Evolutionary conservation across 352 stramenopile species (phyloP).

Genomic region (Pythium phragmiticola): DNA sequence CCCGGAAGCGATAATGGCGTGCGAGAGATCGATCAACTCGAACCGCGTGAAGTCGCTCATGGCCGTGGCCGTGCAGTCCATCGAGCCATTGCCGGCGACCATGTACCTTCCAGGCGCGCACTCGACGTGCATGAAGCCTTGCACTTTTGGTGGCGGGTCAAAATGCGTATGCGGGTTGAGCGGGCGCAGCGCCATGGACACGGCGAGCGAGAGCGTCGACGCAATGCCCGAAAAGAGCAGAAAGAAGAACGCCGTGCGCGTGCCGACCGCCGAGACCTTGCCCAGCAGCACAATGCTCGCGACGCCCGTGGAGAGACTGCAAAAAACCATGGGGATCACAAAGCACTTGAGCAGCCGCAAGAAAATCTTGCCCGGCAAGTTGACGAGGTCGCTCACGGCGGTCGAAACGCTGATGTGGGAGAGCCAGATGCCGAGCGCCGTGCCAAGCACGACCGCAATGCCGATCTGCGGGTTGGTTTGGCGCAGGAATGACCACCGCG

Average conservation of each 20-base stretch:
- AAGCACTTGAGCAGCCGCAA: slow-evolving; percentile 37
- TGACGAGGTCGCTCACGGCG: slow-evolving; percentile 28
- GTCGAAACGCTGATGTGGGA: slow-evolving; percentile 22
- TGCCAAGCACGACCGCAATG: slow-evolving; percentile 30
- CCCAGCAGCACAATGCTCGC: slow-evolving; percentile 65
- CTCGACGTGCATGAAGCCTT: slow-evolving; percentile 34
- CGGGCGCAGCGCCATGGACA: slow-evolving; percentile 43
- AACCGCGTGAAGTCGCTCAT: slow-evolving; percentile 35
- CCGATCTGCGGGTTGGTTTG: slow-evolving; percentile 32
- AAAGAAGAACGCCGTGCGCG: slow-evolving; percentile 53
- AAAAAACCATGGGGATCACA: slow-evolving; percentile 66
- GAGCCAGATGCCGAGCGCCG: slow-evolving; percentile 27
- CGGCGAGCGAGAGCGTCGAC: slow-evolving; percentile 34
- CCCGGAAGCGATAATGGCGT: slow-evolving; percentile 30
- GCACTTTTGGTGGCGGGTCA: slow-evolving; percentile 15
- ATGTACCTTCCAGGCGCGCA: slow-evolving; percentile 44
- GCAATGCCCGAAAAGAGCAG: slow-evolving; percentile 38
- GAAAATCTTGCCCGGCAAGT: slow-evolving; percentile 34
- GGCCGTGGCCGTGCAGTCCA: slow-evolving; percentile 28
- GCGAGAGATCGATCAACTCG: slow-evolving; percentile 44
- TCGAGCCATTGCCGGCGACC: slow-evolving; percentile 26
- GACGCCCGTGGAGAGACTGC: slow-evolving; percentile 53
- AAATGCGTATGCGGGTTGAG: slow-evolving; percentile 28
- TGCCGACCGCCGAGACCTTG: slow-evolving; percentile 60
- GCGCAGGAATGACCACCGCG: slow-evolving; percentile 24